phyloP scores from a whole-genome alignment of 345 rosid species.

The Mercurialis annua region DNA sequence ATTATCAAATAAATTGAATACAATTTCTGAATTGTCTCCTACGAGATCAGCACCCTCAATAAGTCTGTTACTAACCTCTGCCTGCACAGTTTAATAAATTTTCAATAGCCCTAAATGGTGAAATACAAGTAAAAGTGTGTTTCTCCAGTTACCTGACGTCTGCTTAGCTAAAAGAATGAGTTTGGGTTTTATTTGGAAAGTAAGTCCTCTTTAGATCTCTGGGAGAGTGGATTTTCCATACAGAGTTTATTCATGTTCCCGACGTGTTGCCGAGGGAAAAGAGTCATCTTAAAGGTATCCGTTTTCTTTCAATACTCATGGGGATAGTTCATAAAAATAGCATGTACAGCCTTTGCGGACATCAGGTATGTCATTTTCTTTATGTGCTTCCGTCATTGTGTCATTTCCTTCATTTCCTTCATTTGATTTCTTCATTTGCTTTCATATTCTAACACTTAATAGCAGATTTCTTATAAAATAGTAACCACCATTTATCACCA shows the following conservation, averaged over 20 bases:
- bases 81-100: constrained; percentile 45
- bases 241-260: constrained; percentile 73
- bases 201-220: constrained; percentile 76
- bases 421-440: too few relatives aligned
- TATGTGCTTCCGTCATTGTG: too few relatives aligned
- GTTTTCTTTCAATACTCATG: too few relatives aligned
- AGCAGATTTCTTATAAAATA: too few relatives aligned
- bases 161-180: constrained; percentile 91
- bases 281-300: too few relatives aligned
- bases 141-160: constrained; percentile 59
- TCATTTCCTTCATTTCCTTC: too few relatives aligned
- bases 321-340: too few relatives aligned
- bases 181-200: constrained; percentile 90
- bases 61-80: constrained; percentile 82
- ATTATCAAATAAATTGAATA: constrained; percentile 91
- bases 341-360: too few relatives aligned
- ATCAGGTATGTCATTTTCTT: too few relatives aligned
- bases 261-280: constrained; percentile 90
- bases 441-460: too few relatives aligned
- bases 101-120: constrained; percentile 5
- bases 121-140: not conserved
- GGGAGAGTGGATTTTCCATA: constrained; percentile 66
- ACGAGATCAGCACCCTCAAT: constrained; percentile 77
- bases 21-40: constrained; percentile 88
- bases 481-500: too few relatives aligned